A percentile compares a stretch with the other conserved stretches of the same genome.
Evolutionary conservation across 2,329 filamentous ascomycete genomes (phyloP).

Genomic region (Calonectria honghensis): DNA sequence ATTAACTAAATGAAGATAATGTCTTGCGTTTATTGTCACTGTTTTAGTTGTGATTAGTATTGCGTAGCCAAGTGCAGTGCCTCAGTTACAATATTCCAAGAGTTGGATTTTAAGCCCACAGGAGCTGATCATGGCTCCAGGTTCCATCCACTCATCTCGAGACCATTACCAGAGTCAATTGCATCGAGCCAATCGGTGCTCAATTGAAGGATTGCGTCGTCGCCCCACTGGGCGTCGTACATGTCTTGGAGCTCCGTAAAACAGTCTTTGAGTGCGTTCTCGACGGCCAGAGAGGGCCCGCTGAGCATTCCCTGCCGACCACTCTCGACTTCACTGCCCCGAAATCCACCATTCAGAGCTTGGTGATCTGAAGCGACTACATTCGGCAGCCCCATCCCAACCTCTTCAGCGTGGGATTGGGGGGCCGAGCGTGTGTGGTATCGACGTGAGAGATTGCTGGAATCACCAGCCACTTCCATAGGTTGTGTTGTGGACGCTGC

Average conservation of each 20-base stretch:
- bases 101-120: background rate
- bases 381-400: background rate
- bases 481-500: background rate
- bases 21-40: background rate
- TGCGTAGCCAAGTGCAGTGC: background rate
- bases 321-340: background rate
- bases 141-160: constrained; percentile 20
- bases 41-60: background rate
- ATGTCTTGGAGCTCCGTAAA: constrained; percentile 48
- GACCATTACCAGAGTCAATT: constrained; percentile 36
- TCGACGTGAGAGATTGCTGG: background rate
- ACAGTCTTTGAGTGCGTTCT: constrained; percentile 42
- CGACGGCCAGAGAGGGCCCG: constrained; percentile 28
- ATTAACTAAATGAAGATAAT: background rate
- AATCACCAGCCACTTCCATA: background rate
- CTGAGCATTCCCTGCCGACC: background rate
- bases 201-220: constrained; percentile 50
- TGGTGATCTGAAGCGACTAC: background rate
- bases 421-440: constrained; percentile 4
- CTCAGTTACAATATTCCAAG: background rate
- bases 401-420: background rate
- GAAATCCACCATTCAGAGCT: background rate
- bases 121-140: constrained; percentile 13
- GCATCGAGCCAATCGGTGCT: constrained; percentile 51
- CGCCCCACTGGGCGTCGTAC: constrained; percentile 49